These are phyloP conservation scores for Parietaria judaica DNA, from an alignment of 306 rosid species.

Conservation along the genomic window DNA sequence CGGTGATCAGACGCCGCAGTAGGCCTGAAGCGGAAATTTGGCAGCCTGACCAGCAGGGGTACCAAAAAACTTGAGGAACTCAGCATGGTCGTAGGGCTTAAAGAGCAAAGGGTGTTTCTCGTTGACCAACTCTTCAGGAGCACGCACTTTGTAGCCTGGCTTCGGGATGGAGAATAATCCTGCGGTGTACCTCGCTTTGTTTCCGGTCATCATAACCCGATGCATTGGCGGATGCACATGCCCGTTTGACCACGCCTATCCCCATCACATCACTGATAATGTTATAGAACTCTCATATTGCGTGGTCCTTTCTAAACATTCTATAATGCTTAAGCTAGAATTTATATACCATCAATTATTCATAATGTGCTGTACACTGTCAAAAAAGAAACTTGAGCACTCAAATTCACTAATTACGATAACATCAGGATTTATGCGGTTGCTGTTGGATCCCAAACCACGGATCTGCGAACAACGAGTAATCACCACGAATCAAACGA, in stretches of 20 bases:
- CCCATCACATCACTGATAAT: too few species aligned
- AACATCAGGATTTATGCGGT: too few species aligned
- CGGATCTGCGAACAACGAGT: too few species aligned
- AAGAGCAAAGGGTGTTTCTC: conserved; percentile 59
- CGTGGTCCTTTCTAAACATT: background rate
- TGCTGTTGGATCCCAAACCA: too few species aligned
- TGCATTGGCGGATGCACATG: conserved; percentile 50
- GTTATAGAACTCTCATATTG: too few species aligned
- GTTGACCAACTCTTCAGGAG: conserved; percentile 60
- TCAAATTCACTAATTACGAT: too few species aligned
- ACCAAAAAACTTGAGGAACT: conserved; percentile 36
- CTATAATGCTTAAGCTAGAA: background rate
- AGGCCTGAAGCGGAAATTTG: conserved; percentile 32
- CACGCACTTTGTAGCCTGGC: conserved; percentile 36
- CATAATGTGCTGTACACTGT: too few species aligned
- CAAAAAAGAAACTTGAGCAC: too few species aligned
- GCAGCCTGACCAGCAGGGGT: conserved; percentile 37
- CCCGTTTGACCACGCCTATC: conserved; percentile 75
- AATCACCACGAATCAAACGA: too few species aligned
- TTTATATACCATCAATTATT: too few species aligned
- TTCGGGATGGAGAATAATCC: conserved; percentile 58
- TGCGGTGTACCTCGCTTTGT: conserved; percentile 46
- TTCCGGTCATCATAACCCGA: conserved; percentile 62
- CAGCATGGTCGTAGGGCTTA: conserved; percentile 48
- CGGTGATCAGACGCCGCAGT: conserved; percentile 36